phyloP scores from a whole-genome alignment of 2,329 filamentous ascomycete species.

The Mollisia scopiformis region DNA sequence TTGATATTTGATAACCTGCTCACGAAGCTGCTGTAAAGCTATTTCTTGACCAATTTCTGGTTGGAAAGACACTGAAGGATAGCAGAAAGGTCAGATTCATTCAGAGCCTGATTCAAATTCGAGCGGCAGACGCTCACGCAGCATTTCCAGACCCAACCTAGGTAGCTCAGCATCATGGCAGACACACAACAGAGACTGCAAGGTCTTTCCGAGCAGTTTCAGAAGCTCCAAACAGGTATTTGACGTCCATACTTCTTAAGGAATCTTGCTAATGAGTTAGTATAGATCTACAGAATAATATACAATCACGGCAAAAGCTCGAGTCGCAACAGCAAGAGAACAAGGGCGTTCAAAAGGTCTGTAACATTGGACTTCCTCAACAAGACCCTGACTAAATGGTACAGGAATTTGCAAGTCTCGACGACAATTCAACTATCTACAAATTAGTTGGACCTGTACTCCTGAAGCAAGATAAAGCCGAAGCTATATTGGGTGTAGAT shows the following conservation, averaged over 20 bases:
- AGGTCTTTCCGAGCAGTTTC: constrained; percentile 82
- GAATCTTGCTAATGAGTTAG: neutral
- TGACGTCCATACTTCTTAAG: neutral
- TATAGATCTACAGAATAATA: constrained; percentile 75
- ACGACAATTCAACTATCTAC: constrained; percentile 88
- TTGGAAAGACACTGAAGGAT: neutral
- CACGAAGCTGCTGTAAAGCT: neutral
- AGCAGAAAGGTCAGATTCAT: neutral
- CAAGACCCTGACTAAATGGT: constrained; percentile 17
- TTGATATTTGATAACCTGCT: constrained; percentile 13
- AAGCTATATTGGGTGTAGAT: constrained; percentile 89
- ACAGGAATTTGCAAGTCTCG: constrained; percentile 80
- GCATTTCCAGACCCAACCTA: neutral
- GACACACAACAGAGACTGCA: constrained; percentile 79
- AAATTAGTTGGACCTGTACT: constrained; percentile 93
- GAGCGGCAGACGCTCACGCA: neutral
- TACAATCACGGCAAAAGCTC: constrained; percentile 84
- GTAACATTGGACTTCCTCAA: neutral
- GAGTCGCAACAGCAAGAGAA: constrained; percentile 96
- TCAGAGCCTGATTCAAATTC: neutral
- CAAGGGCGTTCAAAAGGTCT: constrained; percentile 78
- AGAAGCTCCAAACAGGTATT: constrained; percentile 80
- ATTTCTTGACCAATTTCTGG: neutral
- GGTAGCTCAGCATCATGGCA: constrained; percentile 60
- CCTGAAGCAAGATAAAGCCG: constrained; percentile 89